Evolutionary conservation across 441 rosid species (phyloP).

Genomic region (Euphorbia schlechtendalii): DNA sequence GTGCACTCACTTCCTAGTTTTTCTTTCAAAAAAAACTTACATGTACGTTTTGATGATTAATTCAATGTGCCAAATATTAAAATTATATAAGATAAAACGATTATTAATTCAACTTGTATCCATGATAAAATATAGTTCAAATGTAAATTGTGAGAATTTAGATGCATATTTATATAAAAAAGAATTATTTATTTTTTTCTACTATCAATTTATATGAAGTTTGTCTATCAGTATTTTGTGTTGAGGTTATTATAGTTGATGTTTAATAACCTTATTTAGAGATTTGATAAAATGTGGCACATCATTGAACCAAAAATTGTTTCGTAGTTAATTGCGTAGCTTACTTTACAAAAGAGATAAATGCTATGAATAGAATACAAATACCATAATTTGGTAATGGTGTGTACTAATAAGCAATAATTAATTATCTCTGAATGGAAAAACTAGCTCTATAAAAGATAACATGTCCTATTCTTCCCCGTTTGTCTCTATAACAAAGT

Average conservation of each 20-base stretch:
- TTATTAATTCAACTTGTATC: too few relatives aligned
- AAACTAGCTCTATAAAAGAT: neutral
- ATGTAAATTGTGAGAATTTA: too few relatives aligned
- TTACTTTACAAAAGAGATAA: neutral
- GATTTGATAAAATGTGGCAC: neutral
- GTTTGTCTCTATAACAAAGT: neutral
- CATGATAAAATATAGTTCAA: too few relatives aligned
- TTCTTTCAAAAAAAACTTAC: neutral
- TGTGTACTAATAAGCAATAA: neutral
- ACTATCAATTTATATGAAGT: too few relatives aligned
- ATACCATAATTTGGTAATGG: neutral
- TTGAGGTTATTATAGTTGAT: too few relatives aligned
- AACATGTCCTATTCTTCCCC: neutral
- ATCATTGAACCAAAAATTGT: neutral
- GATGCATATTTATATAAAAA: too few relatives aligned
- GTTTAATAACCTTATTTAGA: too few relatives aligned
- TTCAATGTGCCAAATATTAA: too few relatives aligned
- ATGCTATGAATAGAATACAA: neutral
- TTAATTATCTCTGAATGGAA: neutral
- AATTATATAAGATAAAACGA: too few relatives aligned
- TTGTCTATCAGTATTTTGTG: too few relatives aligned
- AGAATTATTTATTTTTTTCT: too few relatives aligned
- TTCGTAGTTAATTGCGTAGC: neutral
- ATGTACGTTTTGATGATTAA: neutral
- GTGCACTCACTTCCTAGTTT: neutral